Evolutionary conservation across 306 rosid genomes (phyloP), one percentile per base, ranked within the genome.

Genomic region (Ormosia emarginata): DNA sequence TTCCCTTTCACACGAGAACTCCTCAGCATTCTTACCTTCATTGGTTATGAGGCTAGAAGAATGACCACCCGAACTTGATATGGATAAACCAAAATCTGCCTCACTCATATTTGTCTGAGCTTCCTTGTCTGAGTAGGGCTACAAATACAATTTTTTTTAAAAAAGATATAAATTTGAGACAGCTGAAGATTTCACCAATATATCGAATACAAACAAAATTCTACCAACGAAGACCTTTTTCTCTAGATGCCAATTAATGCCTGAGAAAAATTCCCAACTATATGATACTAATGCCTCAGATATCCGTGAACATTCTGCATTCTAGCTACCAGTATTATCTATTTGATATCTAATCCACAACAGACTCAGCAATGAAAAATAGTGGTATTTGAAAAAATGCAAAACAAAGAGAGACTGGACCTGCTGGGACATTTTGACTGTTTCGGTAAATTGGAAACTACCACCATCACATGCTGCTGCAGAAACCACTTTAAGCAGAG

Each of bases 71-170:
- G 67, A 53, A 74, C 74, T 49, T 56, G 87, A 85, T 70, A 55
- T 43, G 71, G 71, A 39, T 32, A 79, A 64, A 44, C 46, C 78
- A 65, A 37, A 43, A 69, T 72, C 86, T 83, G 70, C 83, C 58
- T 78, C 89, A 14, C 43, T 46, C 64, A 41, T 15, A 37, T 71
- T 40, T 82, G 71, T 50, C 67, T 71, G 89, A 44, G 74, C 77
- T 65, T 92, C 90, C 67, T 74, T 69, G 53, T 76, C 79, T 61
- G 92, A 77, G 73, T 41, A 13, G 81, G 71, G 78, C 89, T 87
- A 75, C 77, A 72, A 47, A 44, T 67, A 53, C 65, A 70, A 77
- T 61, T 67, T 65, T 10, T 61, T 67, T 65, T 10, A 64, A 64
- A 78, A 62, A 40, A 75, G 39, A 41, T 62, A 30, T 33, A 56